phyloP scores from a whole-genome alignment of 2,329 filamentous ascomycete species.

The Macroventuria anomochaeta region DNA sequence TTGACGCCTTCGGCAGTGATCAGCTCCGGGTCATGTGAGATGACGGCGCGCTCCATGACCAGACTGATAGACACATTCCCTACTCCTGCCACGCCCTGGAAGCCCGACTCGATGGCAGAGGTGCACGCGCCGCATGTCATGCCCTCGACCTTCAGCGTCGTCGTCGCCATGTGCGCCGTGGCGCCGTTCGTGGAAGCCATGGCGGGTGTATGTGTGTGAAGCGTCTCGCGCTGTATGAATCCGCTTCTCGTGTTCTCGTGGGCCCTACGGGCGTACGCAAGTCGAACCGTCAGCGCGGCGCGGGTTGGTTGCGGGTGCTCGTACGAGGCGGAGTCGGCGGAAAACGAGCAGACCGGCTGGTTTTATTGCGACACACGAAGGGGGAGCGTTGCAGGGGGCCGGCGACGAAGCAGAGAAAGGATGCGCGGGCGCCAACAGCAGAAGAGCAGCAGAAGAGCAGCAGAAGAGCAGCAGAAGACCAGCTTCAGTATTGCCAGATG shows the following conservation, averaged over 20 bases:
- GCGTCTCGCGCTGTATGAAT: constrained; percentile 9
- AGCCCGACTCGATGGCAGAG: constrained; percentile 90
- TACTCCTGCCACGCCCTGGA: constrained; percentile 80
- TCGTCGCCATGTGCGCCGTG: constrained; percentile 75
- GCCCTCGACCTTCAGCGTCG: constrained; percentile 87
- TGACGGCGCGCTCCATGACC: constrained; percentile 93
- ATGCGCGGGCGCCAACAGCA: neutral
- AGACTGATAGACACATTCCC: constrained; percentile 89
- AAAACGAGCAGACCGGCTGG: constrained; percentile 10
- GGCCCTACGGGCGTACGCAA: constrained; percentile 16
- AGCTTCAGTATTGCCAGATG: constrained; percentile 40
- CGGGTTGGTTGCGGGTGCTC: constrained; percentile 12
- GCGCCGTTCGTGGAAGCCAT: constrained; percentile 27
- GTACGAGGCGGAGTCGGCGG: constrained; percentile 22
- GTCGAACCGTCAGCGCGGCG: constrained; percentile 24
- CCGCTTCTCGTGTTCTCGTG: constrained; percentile 8
- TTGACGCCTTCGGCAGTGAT: constrained; percentile 77
- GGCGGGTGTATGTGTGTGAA: constrained; percentile 18
- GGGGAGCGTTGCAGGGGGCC: constrained; percentile 4
- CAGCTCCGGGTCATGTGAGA: constrained; percentile 81
- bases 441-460: too few species aligned
- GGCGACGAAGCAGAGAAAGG: constrained; percentile 14
- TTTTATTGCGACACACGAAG: constrained; percentile 24
- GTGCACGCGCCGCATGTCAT: constrained; percentile 92
- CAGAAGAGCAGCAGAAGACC: constrained; percentile 39